These are phyloP conservation scores for sunflower (Helianthus annuus) DNA, from an alignment of 129 eudicot species.

Conservation along the genomic window DNA sequence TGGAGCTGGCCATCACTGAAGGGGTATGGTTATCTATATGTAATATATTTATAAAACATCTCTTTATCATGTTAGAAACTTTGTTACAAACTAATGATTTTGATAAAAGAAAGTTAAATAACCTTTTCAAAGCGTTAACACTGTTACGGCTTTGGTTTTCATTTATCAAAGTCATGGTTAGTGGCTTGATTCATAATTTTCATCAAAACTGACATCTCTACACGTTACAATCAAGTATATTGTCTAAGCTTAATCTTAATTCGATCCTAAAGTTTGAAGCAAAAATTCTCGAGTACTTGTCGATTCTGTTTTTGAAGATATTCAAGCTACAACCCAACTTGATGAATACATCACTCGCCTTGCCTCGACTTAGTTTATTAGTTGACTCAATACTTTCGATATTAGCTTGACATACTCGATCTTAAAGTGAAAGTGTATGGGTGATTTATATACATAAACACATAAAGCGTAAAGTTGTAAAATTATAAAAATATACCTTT, in stretches of 20 bases:
- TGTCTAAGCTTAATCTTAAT: not conserved
- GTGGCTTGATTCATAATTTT: not conserved
- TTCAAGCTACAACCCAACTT: not conserved
- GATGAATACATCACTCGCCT: not conserved
- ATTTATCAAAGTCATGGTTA: not conserved
- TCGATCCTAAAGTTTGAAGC: not conserved
- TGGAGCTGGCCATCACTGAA: not conserved
- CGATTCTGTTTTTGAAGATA: not conserved
- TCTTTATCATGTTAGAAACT: too few species aligned
- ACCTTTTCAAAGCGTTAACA: too few species aligned
- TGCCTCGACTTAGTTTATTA: not conserved
- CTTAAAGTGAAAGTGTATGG: too few species aligned
- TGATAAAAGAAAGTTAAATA: not conserved
- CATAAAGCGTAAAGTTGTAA: too few species aligned
- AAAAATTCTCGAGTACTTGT: not conserved
- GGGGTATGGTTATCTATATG: too few species aligned
- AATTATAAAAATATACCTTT: too few species aligned
- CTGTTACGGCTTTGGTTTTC: not conserved
- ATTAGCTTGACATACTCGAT: too few species aligned
- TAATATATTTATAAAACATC: too few species aligned
- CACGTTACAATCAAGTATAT: not conserved
- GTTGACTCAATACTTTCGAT: not conserved
- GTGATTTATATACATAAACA: too few species aligned
- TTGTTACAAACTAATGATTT: not conserved
- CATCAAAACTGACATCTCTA: not conserved